Conservation (phyloP, 257 asterid genomes). For the Osmanthus fragrans region DNA sequence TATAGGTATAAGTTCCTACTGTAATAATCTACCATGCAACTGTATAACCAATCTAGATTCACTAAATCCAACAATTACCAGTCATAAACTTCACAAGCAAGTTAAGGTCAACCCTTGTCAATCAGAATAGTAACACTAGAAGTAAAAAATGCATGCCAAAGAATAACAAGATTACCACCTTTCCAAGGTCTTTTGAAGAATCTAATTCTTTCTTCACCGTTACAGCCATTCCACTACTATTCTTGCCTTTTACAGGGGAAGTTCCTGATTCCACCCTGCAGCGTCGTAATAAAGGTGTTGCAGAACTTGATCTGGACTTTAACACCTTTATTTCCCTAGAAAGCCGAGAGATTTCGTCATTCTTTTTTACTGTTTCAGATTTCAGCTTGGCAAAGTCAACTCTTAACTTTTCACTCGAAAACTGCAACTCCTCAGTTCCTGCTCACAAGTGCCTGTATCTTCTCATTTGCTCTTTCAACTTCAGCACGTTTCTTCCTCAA, state of each 20-base stretch:
- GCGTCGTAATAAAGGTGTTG: conserved; percentile 41
- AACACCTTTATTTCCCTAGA: conserved; percentile 43
- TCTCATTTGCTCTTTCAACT: conserved; percentile 56
- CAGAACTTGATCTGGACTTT: conserved; percentile 39
- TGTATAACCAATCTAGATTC: neutral
- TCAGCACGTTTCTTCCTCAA: conserved; percentile 46
- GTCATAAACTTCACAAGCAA: neutral
- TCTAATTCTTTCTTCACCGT: conserved; percentile 37
- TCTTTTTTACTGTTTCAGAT: conserved; percentile 48
- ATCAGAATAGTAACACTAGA: neutral
- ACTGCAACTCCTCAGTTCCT: conserved; percentile 50
- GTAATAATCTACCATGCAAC: neutral
- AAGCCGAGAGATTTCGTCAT: conserved; percentile 50
- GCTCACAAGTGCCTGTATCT: conserved; percentile 38
- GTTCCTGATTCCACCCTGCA: conserved; percentile 33
- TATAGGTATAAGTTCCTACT: no score
- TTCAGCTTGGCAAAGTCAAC: conserved; percentile 41
- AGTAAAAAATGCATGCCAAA: neutral
- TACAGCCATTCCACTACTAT: conserved; percentile 21
- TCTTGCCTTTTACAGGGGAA: conserved; percentile 21
- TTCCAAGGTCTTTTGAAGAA: conserved; percentile 37
- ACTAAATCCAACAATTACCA: neutral
- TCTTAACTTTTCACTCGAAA: conserved; percentile 42
- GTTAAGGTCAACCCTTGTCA: neutral
- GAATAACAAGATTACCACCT: conserved; percentile 34